Conservation (phyloP, 768 basidiomycete species). For the Russula griseocarnosa region DNA sequence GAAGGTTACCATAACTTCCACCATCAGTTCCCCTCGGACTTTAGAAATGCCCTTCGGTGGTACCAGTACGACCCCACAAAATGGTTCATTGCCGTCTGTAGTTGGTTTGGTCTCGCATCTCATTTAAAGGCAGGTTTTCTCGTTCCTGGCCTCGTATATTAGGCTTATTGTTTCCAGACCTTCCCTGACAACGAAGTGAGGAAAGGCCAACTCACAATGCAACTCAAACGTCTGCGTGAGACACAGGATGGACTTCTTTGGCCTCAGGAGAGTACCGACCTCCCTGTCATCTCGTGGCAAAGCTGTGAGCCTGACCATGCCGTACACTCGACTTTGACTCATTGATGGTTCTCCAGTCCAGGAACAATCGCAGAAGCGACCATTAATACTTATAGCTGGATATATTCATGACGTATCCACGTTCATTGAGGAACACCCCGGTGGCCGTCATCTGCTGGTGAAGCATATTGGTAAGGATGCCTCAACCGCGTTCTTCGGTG, state of each 20-base stretch:
- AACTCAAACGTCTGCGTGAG: constrained; percentile 79
- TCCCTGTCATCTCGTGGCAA: constrained; percentile 85
- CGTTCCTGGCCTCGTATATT: not conserved
- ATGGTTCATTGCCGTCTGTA: constrained; percentile 76
- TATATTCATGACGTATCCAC: constrained; percentile 87
- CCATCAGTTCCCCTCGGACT: constrained; percentile 96
- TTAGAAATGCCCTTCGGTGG: constrained; percentile 93
- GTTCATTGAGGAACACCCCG: constrained; percentile 90
- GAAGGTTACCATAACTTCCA: constrained; percentile 99
- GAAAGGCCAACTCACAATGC: constrained; percentile 93
- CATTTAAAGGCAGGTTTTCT: constrained; percentile 48
- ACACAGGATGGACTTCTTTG: constrained; percentile 73
- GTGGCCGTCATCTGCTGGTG: constrained; percentile 78
- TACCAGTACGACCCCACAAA: constrained; percentile 92
- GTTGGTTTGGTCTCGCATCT: constrained; percentile 52
- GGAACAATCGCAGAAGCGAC: constrained; percentile 72
- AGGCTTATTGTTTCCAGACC: constrained; percentile 28
- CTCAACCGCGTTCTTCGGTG: constrained; percentile 92
- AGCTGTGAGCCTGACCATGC: constrained; percentile 53
- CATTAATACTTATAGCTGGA: constrained; percentile 81
- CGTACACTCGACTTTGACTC: not conserved
- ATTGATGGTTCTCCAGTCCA: constrained; percentile 49
- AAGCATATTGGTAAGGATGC: constrained; percentile 89
- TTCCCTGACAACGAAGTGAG: constrained; percentile 71
- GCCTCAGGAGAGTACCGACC: constrained; percentile 70